Evolutionary conservation across 768 basidiomycete genomes (phyloP), one percentile per base, ranked within the genome.

Genomic region (Neoboletus subvelutipes): DNA sequence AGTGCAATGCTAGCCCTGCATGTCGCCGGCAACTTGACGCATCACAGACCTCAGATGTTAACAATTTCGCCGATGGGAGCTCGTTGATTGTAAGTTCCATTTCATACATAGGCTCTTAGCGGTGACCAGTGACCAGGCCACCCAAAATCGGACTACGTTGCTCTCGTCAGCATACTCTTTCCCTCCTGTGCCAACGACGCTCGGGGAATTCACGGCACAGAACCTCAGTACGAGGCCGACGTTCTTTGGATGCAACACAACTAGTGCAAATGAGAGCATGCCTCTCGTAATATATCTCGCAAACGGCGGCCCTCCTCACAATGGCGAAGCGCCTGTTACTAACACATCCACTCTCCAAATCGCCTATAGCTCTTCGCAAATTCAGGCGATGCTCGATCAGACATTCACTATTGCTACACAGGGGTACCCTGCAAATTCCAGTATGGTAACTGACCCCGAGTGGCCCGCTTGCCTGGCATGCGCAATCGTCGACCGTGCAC

Each of bases 221-320:
- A 73, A 73, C 48, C 70, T 79, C 28, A 73, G 64, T 33, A 50
- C 57, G 0, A 69, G 71, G 10, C 78, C 78, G 8, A 78, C 77
- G 11, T 79, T 82, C 68, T 80, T 80, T 62, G 81, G 79, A 5
- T 80, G 80, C 61, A 60, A 73, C 8, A 60, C 58, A 31, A 56
- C 64, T 41, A 64, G 50, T 26, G 61, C 61, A 46, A 68, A 63
- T 24, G 61, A 57, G 0, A 70, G 67, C 41, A 75, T 75, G 5
- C 83, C 84, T 3, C 65, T 85, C 39, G 60, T 86, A 17, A 75
- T 85, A 54, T 87, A 87, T 67, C 67, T 85, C n/a, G 83, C 84
- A 1, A 82, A 80, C 61, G 81, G 82, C 29, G 79, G 78, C 5
- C 69, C 77, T 2, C 77, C 77, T 42, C 71, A 65, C 55, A 69